A percentile compares a stretch with the other conserved stretches of the same genome.
Evolutionary conservation across 768 basidiomycete genomes (phyloP).

Genomic region (Megacollybia marginata): DNA sequence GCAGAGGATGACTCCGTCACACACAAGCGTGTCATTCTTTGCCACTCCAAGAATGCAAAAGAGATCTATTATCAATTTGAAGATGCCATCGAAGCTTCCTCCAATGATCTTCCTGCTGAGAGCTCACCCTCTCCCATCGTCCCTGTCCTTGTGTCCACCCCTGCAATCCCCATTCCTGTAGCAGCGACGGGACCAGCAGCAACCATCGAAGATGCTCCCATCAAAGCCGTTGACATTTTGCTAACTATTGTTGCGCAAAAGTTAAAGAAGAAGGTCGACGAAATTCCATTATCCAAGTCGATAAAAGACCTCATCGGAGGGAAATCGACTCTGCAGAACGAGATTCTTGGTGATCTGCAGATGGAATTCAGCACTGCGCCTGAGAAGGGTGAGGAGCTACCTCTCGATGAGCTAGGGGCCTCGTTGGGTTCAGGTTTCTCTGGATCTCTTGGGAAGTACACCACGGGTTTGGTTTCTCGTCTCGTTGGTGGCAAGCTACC

Average conservation of each 20-base stretch:
- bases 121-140: conserved; percentile 29
- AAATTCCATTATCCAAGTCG: conserved; percentile 85
- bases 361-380: conserved; percentile 92
- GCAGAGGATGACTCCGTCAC: conserved; percentile 78
- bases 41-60: conserved; percentile 91
- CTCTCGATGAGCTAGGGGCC: conserved; percentile 91
- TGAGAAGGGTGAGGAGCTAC: conserved; percentile 96
- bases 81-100: conserved; percentile 56
- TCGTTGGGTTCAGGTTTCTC: conserved; percentile 74
- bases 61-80: conserved; percentile 99
- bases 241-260: conserved; percentile 92
- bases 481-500: too few relatives aligned
- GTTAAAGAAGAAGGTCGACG: conserved; percentile 89
- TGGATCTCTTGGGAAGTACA: conserved; percentile 91
- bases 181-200: conserved; percentile 58
- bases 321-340: conserved; percentile 98
- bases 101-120: conserved; percentile 25
- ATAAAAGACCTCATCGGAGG: conserved; percentile 99
- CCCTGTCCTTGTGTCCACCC: conserved; percentile 31
- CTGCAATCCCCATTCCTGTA: conserved; percentile 33
- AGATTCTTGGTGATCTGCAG: conserved; percentile 95
- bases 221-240: conserved; percentile 87
- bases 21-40: conserved; percentile 74
- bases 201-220: conserved; percentile 81
- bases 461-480: conserved; percentile 82